A percentile compares a stretch with the other conserved stretches of the same genome.
phyloP scores from a whole-genome alignment of 768 basidiomycete species.

The Rhodotorula kratochvilovae region DNA sequence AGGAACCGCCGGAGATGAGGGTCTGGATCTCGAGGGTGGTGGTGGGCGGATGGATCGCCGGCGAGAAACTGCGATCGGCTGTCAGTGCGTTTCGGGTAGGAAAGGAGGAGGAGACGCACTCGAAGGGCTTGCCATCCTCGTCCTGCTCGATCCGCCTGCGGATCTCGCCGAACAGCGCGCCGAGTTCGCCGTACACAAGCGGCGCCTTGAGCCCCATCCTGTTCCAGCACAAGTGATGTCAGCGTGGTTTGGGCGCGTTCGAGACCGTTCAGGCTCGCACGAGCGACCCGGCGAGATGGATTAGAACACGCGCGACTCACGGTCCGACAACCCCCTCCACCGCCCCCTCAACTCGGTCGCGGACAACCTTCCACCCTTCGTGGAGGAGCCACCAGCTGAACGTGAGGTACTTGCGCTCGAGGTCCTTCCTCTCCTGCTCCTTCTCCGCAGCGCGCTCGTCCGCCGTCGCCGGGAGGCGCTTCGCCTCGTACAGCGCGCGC shows the following conservation, averaged over 20 bases:
- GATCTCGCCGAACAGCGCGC: conserved; percentile 65
- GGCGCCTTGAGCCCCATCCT: conserved; percentile 81
- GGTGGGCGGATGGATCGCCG: conserved; percentile 70
- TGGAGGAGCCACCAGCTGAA: conserved; percentile 90
- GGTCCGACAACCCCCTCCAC: conserved; percentile 80
- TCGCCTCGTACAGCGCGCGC: conserved; percentile 36
- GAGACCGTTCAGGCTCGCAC: not conserved
- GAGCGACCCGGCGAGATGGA: too few relatives aligned
- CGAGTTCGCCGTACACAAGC: conserved; percentile 65
- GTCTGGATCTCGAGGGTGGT: conserved; percentile 58
- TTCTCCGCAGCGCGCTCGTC: conserved; percentile 40
- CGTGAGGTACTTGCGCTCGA: conserved; percentile 73
- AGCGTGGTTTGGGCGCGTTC: accelerated
- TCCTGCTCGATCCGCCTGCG: conserved; percentile 67
- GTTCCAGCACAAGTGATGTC: conserved; percentile 1
- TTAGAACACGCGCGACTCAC: conserved; percentile 54
- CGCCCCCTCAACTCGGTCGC: conserved; percentile 63
- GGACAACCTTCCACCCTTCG: conserved; percentile 83
- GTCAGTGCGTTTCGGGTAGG: conserved; percentile 1
- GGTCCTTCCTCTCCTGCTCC: conserved; percentile 57
- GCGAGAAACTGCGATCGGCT: conserved; percentile 57
- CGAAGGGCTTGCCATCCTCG: conserved; percentile 55
- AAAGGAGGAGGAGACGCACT: conserved; percentile 16
- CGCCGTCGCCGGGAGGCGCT: conserved; percentile 40
- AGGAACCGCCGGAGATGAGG: conserved; percentile 23